Percentiles rank a stretch among this genome's conserved stretches.
Conservation (phyloP, 2,329 filamentous ascomycete species). For the Fonsecaea monophora region DNA sequence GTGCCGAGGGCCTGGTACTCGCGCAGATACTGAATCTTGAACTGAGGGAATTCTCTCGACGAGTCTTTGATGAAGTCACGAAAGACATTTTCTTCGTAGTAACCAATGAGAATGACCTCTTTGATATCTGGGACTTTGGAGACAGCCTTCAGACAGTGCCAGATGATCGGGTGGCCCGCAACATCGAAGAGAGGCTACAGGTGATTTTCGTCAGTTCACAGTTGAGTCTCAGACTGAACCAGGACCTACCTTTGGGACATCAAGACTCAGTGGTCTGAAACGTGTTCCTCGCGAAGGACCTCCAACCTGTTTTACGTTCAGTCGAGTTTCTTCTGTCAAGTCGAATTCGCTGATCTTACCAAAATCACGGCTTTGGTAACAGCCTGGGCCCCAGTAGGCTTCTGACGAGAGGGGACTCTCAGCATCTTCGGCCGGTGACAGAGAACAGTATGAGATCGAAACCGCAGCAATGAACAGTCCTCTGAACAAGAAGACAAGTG, state of each 20-base stretch:
- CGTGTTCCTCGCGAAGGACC: conserved; percentile 94
- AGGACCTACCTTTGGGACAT: conserved; percentile 82
- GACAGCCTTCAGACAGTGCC: conserved; percentile 93
- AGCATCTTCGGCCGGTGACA: conserved; percentile 46
- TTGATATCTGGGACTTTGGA: conserved; percentile 89
- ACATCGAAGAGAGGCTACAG: conserved; percentile 92
- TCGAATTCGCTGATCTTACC: conserved; percentile 60
- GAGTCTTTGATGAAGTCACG: conserved; percentile 97
- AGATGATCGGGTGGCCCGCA: conserved; percentile 96
- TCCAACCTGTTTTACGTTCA: conserved; percentile 71
- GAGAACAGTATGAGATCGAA: neutral
- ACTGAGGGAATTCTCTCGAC: conserved; percentile 79
- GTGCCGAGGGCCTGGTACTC: conserved; percentile 97
- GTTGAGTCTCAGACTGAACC: neutral
- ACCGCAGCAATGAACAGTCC: neutral
- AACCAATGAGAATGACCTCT: conserved; percentile 97
- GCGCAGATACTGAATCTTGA: conserved; percentile 92
- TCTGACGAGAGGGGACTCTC: conserved; percentile 52
- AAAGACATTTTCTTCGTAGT: conserved; percentile 97
- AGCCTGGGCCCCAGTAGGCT: conserved; percentile 53
- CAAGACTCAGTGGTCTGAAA: conserved; percentile 92
- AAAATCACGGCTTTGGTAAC: conserved; percentile 94
- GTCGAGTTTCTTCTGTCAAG: conserved; percentile 39
- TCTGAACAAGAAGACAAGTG: neutral
- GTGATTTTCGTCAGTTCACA: conserved; percentile 18